A percentile compares a stretch with the other conserved stretches of the same genome.
phyloP scores from a whole-genome alignment of 2,329 filamentous ascomycete species.

The Pseudogymnoascus sp. region DNA sequence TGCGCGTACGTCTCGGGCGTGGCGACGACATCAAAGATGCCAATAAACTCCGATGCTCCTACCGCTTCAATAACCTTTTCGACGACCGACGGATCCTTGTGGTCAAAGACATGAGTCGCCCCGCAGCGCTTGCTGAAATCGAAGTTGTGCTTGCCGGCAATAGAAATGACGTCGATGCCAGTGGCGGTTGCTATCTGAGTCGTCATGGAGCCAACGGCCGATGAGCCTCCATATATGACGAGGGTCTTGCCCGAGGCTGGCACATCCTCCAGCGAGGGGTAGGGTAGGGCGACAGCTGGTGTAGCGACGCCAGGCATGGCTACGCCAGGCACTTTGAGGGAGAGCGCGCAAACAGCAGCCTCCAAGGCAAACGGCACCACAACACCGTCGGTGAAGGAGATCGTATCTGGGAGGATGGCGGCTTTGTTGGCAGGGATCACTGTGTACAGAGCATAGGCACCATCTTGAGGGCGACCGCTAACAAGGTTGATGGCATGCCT shows the following conservation, averaged over 20 bases:
- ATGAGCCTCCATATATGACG: neutral
- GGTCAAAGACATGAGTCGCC: conserved; percentile 21
- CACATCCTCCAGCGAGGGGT: neutral
- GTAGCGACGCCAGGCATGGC: conserved; percentile 12
- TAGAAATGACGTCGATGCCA: conserved; percentile 15
- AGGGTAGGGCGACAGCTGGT: conserved; percentile 8
- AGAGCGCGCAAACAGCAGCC: conserved; percentile 24
- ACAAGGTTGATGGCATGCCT: conserved; percentile 20
- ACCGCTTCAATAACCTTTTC: conserved; percentile 18
- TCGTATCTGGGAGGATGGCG: conserved; percentile 17
- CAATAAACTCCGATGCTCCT: conserved; percentile 17
- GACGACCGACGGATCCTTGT: conserved; percentile 18
- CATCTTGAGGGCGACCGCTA: conserved; percentile 23
- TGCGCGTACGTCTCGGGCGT: conserved; percentile 18
- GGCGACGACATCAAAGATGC: conserved; percentile 22
- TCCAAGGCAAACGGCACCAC: conserved; percentile 19
- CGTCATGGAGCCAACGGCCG: conserved; percentile 13
- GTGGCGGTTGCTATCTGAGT: conserved; percentile 18
- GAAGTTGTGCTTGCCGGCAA: conserved; percentile 15
- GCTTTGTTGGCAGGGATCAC: conserved; percentile 17
- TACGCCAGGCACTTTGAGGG: conserved; percentile 17
- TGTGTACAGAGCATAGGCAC: conserved; percentile 19
- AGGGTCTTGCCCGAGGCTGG: neutral
- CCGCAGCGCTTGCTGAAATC: conserved; percentile 16
- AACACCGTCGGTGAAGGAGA: conserved; percentile 15